Evolutionary conservation across 257 asterid genomes (phyloP).

Genomic region (Nicotiana benthamiana): DNA sequence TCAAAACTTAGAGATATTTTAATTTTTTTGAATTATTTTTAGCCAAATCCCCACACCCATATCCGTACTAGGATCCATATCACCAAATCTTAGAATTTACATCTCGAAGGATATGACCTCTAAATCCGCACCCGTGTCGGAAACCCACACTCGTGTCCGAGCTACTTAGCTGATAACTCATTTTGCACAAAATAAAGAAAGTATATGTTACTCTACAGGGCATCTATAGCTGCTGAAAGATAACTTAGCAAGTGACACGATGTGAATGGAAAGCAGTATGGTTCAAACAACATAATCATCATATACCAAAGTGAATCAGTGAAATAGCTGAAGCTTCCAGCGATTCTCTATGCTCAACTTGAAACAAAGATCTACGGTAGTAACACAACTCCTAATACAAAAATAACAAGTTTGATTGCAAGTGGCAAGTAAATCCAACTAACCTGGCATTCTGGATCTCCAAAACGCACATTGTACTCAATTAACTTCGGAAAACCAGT

Average conservation of each 20-base stretch:
- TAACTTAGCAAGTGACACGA: neutral
- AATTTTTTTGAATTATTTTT: too few species aligned
- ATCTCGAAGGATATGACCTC: too few species aligned
- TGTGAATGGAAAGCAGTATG: neutral
- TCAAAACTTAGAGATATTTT: too few species aligned
- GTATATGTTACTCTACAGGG: neutral
- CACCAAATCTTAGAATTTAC: too few species aligned
- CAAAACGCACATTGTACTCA: constrained; percentile 96
- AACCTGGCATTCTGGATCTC: constrained; percentile 99
- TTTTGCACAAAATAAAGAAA: neutral
- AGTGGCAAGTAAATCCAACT: constrained; percentile 10
- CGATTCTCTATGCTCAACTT: neutral
- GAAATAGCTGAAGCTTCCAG: neutral
- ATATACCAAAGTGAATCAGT: neutral
- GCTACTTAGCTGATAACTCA: too few species aligned
- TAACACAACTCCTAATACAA: neutral
- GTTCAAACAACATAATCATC: neutral
- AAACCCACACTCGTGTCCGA: too few species aligned
- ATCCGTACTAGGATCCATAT: too few species aligned
- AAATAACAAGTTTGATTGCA: neutral
- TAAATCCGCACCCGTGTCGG: too few species aligned
- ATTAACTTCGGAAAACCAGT: constrained; percentile 84
- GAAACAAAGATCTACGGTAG: neutral
- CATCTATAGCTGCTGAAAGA: neutral
- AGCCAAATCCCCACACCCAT: too few species aligned